Conservation (phyloP, 2,329 filamentous ascomycete species). For the Lachnellula suecica region DNA sequence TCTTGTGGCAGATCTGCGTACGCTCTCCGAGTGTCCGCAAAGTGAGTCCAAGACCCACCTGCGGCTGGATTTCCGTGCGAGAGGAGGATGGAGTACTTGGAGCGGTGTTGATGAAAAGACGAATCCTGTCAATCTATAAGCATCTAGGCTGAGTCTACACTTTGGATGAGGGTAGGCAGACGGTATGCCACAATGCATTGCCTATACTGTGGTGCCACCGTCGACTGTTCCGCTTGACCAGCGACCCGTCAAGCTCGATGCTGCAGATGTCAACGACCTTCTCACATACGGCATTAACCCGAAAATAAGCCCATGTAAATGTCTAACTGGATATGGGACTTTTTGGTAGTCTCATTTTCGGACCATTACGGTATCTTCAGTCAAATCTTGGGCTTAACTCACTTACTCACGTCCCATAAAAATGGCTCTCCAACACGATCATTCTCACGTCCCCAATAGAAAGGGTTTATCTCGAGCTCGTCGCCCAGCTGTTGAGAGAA, state of each 20-base stretch:
- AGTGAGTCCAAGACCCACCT: conserved; percentile 49
- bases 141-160: neutral
- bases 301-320: too few species aligned
- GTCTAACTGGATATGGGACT: too few species aligned
- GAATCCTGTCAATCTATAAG: conserved; percentile 17
- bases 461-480: conserved; percentile 37
- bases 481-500: conserved; percentile 51
- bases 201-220: conserved; percentile 26
- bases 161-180: neutral
- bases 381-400: too few species aligned
- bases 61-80: conserved; percentile 36
- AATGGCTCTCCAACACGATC: conserved; percentile 15
- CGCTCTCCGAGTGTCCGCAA: conserved; percentile 50
- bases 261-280: too few species aligned
- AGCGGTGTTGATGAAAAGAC: conserved; percentile 29
- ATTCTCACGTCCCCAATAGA: conserved; percentile 30
- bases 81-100: conserved; percentile 27
- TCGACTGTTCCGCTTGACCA: neutral
- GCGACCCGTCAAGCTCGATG: neutral
- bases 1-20: conserved; percentile 42
- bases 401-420: neutral
- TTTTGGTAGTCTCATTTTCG: too few species aligned
- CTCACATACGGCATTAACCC: too few species aligned
- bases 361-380: too few species aligned
- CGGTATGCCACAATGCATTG: conserved; percentile 30